Percentiles rank a stretch among this genome's conserved stretches.
Conservation (phyloP, 1,284 basidiomycete genomes). For the Pseudozyma hubeiensis region DNA sequence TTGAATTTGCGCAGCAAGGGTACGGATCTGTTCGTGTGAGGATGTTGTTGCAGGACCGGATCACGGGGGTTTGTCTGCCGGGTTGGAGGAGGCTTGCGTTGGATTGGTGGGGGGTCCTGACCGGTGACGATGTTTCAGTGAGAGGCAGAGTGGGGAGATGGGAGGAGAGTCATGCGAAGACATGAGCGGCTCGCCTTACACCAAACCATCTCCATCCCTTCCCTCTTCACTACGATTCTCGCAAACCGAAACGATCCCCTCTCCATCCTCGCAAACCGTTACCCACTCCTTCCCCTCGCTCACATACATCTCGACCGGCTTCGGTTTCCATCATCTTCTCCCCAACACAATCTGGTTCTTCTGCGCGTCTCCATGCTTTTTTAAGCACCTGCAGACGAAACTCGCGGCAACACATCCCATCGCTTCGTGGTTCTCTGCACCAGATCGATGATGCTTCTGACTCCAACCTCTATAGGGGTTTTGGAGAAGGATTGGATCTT, state of each 20-base stretch:
- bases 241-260: no score
- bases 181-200: slow-evolving; percentile 25
- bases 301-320: neutral
- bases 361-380: neutral
- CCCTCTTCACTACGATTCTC: neutral
- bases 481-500: slow-evolving; percentile 20
- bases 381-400: no score
- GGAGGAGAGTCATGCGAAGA: slow-evolving; percentile 29
- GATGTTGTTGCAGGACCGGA: slow-evolving; percentile 27
- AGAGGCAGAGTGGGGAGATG: slow-evolving; percentile 1
- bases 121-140: neutral
- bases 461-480: neutral
- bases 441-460: slow-evolving; percentile 1
- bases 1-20: slow-evolving; percentile 1
- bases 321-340: neutral
- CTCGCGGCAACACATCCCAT: slow-evolving; percentile 19
- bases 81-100: neutral
- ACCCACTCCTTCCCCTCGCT: neutral
- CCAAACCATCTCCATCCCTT: slow-evolving; percentile 15
- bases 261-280: neutral
- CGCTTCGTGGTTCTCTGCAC: neutral
- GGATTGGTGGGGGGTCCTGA: neutral
- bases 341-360: neutral
- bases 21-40: slow-evolving; percentile 1
- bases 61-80: neutral